Evolutionary conservation across 108 stramenopile genomes (phyloP).

Genomic region (Seminavis robusta): DNA sequence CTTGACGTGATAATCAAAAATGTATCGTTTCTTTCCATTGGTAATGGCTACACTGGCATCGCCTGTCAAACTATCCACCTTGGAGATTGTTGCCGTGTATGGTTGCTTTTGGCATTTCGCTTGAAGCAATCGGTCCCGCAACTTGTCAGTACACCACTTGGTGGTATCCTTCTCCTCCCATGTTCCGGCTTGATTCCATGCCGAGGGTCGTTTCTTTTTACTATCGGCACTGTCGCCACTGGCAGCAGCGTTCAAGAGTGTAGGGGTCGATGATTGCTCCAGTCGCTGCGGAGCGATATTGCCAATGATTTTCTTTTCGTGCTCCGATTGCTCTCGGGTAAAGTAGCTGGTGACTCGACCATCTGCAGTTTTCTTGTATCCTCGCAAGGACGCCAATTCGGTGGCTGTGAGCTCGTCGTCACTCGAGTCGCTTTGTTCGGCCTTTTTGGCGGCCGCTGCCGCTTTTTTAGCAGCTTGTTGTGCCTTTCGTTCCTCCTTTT

Average conservation of each 20-base stretch:
- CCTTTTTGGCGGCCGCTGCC: conserved; percentile 10
- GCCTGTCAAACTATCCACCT: conserved; percentile 73
- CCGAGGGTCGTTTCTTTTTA: conserved; percentile 20
- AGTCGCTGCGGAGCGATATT: conserved; percentile 89
- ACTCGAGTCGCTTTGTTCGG: conserved; percentile 17
- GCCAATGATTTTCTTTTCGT: conserved; percentile 81
- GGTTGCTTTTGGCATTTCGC: no score
- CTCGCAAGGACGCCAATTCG: conserved; percentile 62
- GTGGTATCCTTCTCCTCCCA: conserved; percentile 93
- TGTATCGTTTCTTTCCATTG: conserved; percentile 90
- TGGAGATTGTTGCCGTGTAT: conserved; percentile 47
- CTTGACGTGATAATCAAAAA: conserved; percentile 83
- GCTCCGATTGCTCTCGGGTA: conserved; percentile 85
- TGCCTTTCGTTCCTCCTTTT: conserved; percentile 38
- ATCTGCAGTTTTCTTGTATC: conserved; percentile 95
- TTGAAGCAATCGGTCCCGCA: conserved; percentile 48
- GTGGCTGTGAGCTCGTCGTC: conserved; percentile 77
- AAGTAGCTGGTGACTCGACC: conserved; percentile 94
- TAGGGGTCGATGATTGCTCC: conserved; percentile 17
- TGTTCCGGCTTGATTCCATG: conserved; percentile 93
- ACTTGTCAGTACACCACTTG: conserved; percentile 62
- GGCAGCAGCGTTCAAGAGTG: background rate
- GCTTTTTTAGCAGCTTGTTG: conserved; percentile 33
- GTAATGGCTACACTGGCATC: conserved; percentile 91
- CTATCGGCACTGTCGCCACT: conserved; percentile 3